Percentiles rank a stretch among this genome's conserved stretches.
Evolutionary conservation across 2,329 filamentous ascomycete species (phyloP).

Genomic region (Ophiocordyceps camponoti-rufipedis): DNA sequence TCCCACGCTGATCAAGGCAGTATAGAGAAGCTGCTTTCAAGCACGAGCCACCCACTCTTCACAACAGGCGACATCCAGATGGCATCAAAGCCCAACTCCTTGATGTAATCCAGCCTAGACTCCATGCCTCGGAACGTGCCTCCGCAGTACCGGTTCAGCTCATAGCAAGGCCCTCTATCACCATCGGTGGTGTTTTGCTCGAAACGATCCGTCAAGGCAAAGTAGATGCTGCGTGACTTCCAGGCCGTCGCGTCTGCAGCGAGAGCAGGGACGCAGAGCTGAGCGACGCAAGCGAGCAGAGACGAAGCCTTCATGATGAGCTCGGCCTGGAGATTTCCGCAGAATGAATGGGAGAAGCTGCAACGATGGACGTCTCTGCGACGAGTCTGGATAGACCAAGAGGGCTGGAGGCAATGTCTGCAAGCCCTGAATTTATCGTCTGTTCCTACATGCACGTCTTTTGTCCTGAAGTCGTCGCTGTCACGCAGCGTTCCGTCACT

Average conservation of each 20-base stretch:
- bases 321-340: not conserved
- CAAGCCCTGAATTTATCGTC: not conserved
- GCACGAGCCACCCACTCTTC: slow-evolving; percentile 13
- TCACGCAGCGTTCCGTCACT: not conserved
- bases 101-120: slow-evolving; percentile 43
- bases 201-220: slow-evolving; percentile 37
- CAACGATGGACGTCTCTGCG: too few species aligned
- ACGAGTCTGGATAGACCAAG: not conserved
- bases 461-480: not conserved
- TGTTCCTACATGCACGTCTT: not conserved
- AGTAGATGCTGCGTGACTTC: slow-evolving; percentile 38
- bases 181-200: slow-evolving; percentile 24
- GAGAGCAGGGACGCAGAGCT: not conserved
- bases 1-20: not conserved
- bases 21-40: not conserved
- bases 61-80: slow-evolving; percentile 42
- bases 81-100: slow-evolving; percentile 40
- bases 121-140: slow-evolving; percentile 41
- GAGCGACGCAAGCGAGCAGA: not conserved
- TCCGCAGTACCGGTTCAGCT: slow-evolving; percentile 34
- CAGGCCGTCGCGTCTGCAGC: slow-evolving; percentile 22
- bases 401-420: too few species aligned
- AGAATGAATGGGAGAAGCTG: not conserved
- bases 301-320: not conserved
- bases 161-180: slow-evolving; percentile 17